These are phyloP conservation scores for Monosporascus sp. DNA, from an alignment of 2,329 filamentous ascomycete genomes.

Conservation along the genomic window DNA sequence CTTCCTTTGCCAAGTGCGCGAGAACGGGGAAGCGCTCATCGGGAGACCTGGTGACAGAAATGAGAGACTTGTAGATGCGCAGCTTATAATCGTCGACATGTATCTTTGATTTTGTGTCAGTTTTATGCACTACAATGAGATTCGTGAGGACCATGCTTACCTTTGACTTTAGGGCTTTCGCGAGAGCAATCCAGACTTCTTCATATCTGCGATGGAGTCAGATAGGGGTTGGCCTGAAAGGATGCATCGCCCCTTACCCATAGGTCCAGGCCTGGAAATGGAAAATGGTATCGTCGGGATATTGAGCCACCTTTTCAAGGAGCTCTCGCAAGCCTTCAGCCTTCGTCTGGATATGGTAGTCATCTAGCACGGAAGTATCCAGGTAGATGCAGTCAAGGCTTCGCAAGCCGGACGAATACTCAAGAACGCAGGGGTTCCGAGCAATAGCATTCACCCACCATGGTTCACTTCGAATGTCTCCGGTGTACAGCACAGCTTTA, in stretches of 20 bases:
- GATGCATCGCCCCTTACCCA: slow-evolving; percentile 36
- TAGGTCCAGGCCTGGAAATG: slow-evolving; percentile 89
- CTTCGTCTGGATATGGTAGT: slow-evolving; percentile 53
- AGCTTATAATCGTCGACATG: slow-evolving; percentile 82
- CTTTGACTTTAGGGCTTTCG: slow-evolving; percentile 61
- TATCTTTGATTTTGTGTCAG: slow-evolving; percentile 41
- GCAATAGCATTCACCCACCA: slow-evolving; percentile 78
- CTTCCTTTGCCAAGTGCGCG: slow-evolving; percentile 50
- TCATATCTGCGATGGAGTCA: slow-evolving; percentile 56
- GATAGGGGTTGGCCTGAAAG: neutral
- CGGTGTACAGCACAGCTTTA: slow-evolving; percentile 79
- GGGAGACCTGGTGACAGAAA: slow-evolving; percentile 32
- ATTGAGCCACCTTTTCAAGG: slow-evolving; percentile 60
- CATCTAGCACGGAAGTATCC: slow-evolving; percentile 69
- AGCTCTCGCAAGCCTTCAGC: slow-evolving; percentile 73
- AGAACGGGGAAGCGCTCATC: slow-evolving; percentile 35
- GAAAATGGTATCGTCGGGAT: slow-evolving; percentile 71
- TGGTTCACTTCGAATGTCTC: slow-evolving; percentile 78
- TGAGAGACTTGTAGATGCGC: slow-evolving; percentile 63
- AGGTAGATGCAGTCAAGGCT: slow-evolving; percentile 78
- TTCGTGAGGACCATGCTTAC: slow-evolving; percentile 31
- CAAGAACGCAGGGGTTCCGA: slow-evolving; percentile 67
- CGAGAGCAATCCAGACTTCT: slow-evolving; percentile 81
- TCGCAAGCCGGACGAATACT: slow-evolving; percentile 65
- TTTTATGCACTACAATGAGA: neutral